Evolutionary conservation across 495 filamentous ascomycete species (phyloP), one percentile per base, ranked within the genome.

Genomic region (Xylaria telfairii): DNA sequence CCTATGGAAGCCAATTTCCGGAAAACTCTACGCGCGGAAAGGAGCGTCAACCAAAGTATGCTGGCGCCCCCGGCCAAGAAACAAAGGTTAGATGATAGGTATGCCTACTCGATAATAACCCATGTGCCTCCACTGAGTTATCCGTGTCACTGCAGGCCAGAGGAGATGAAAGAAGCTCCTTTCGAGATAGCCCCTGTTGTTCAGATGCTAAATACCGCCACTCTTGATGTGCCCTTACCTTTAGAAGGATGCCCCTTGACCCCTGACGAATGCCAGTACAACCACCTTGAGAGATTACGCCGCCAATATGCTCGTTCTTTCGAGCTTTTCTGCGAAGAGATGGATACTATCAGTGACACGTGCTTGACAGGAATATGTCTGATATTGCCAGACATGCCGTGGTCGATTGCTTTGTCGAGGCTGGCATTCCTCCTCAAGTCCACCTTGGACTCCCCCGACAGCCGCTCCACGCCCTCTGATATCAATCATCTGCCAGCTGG

Each of bases 321-420:
- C 4, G 53, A 59, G 53, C 24, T 68, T 2, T 68, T 68, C 32
- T 68, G 65, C 19, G 51, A 47, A 21, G 65, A 68, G 37, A 68
- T 68, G 65, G 65, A 68, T 13, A 59, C n/a, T 2, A 57, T 68
- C n/a, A 53, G 39, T 4, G 65, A 68, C 15, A 59, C 15, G 1
- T 68, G 65, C 39, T 46, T 68, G 65, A 68, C 65, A 21, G 65
- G 51, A 5, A 42, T 68, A 59, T 68, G 51, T 21, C 41, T 68
- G 26, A 53, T 53, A n/a, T n/a, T 68, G 51, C 65, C 65, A 21
- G 53, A 47, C 65, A 68, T 68, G 65, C 65, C 65, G 7, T 68
- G 65, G 65, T 68, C 65, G 26, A 32, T 68, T 59, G 41, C 41
- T 41, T 5, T 68, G 24, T 68, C 65, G 39, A 68, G 65, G 26